Percentiles rank a stretch among this genome's conserved stretches.
Evolutionary conservation across 2,329 filamentous ascomycete genomes (phyloP).

Genomic region (Sporothrix luriei): DNA sequence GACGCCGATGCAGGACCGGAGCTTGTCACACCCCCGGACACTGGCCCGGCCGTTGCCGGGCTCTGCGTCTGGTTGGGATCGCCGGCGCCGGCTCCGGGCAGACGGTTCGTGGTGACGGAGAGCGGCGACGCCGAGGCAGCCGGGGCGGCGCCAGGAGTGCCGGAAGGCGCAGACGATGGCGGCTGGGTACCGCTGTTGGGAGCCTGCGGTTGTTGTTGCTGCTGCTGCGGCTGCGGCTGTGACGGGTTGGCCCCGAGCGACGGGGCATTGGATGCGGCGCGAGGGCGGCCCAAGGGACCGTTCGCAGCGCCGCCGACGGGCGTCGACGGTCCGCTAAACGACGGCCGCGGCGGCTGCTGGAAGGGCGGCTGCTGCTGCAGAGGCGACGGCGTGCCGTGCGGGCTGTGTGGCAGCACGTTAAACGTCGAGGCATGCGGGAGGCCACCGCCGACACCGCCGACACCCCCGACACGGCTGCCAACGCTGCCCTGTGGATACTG

Average conservation of each 20-base stretch:
- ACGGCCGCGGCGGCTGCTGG: not conserved
- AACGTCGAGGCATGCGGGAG: not conserved
- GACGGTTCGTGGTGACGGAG: conserved; percentile 16
- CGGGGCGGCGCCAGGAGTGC: not conserved
- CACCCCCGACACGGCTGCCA: not conserved
- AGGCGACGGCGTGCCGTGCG: not conserved
- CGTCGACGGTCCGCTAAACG: conserved; percentile 10
- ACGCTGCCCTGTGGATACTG: conserved; percentile 17
- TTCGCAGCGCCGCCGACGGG: not conserved
- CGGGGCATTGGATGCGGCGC: conserved; percentile 29
- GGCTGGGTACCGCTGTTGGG: not conserved
- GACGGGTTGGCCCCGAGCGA: not conserved
- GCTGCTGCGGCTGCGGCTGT: conserved; percentile 1
- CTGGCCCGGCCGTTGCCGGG: not conserved
- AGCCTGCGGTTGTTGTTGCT: not conserved
- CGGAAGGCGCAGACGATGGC: not conserved
- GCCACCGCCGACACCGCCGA: not conserved
- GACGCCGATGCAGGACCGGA: not conserved
- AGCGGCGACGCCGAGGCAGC: conserved; percentile 30
- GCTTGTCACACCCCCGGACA: not conserved
- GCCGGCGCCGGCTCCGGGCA: not conserved
- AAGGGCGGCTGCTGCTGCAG: not conserved
- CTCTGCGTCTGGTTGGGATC: not conserved
- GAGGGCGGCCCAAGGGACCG: conserved; percentile 18
- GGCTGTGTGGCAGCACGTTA: not conserved